Evolutionary conservation across 1,284 basidiomycete species (phyloP), one percentile per base, ranked within the genome.

Genomic region (Sporisorium graminicola): DNA sequence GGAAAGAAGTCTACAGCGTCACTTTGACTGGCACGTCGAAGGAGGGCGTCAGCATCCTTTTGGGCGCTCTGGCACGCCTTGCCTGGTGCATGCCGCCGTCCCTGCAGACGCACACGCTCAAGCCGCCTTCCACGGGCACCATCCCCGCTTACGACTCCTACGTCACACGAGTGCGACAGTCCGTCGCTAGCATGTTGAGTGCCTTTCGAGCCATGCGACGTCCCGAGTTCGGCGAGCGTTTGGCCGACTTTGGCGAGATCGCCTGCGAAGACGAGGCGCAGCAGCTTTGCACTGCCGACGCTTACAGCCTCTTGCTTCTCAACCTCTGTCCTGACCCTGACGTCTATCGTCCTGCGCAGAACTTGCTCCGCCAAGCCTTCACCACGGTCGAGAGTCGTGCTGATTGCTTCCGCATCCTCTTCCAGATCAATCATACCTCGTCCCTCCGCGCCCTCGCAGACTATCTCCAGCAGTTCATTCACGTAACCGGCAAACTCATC

Each of bases 351-450:
- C 68, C 77, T 12, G 79, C 81, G 18, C 77, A 79, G 59, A 75
- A 75, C 29, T 58, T 83, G 44, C 68, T 82, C 3, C 73, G 82
- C 16, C 65, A 78, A 35, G 76, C 80, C 12, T 83, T 81, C 54
- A 68, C 60, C 54, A 72, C 80, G 24, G 74, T 72, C 22, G 74
- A 75, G 44, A 65, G 65, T 27, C 66, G 82, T 42, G 78, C 63
- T 22, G 82, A 83, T 55, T 82, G 81, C 50, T 81, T 83, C 49
- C 65, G 77, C 27, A 69, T 70, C 42, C 72, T 83, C 27, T 66
- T 83, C 22, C 67, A 74, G 62, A 67, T 73, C 60, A 76, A 70
- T 37, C 62, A 78, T 13, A 40, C 50, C 14, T 50, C 52, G 20
- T 65, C 79, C 3, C 54, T 83, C 14, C 54, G 66, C 9, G 82